Evolutionary conservation across 2,329 filamentous ascomycete genomes (phyloP).

Genomic region (Allantophomopsis lycopodina): DNA sequence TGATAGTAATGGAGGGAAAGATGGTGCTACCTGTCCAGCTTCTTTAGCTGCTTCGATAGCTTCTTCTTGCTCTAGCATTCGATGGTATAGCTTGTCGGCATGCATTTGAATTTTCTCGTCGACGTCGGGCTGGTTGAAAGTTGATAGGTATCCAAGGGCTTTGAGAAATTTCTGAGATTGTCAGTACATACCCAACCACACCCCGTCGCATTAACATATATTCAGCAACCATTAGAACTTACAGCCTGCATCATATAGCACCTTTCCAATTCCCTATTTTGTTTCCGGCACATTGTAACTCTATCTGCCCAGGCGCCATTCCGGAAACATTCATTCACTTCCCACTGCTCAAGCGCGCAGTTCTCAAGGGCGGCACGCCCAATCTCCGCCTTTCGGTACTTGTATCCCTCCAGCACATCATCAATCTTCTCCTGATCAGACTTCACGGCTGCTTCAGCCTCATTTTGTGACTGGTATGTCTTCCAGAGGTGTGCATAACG

Average conservation of each 20-base stretch:
- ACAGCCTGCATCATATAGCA: constrained; percentile 86
- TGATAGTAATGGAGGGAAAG: constrained; percentile 41
- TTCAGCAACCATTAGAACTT: constrained; percentile 14
- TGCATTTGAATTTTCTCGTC: constrained; percentile 94
- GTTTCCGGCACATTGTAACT: constrained; percentile 67
- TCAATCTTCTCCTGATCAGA: constrained; percentile 68
- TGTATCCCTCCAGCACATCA: constrained; percentile 72
- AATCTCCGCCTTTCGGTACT: constrained; percentile 66
- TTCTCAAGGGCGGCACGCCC: constrained; percentile 82
- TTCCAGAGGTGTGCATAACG: constrained; percentile 86
- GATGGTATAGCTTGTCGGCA: constrained; percentile 79
- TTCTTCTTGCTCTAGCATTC: constrained; percentile 72
- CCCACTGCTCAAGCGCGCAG: constrained; percentile 76
- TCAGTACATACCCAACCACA: not conserved
- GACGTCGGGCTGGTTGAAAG: constrained; percentile 47
- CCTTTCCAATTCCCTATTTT: constrained; percentile 66
- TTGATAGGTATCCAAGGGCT: constrained; percentile 73
- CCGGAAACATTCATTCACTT: constrained; percentile 71
- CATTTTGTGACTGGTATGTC: constrained; percentile 62
- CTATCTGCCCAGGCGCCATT: constrained; percentile 52
- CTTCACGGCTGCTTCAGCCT: constrained; percentile 56
- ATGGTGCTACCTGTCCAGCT: constrained; percentile 41
- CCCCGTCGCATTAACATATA: no score
- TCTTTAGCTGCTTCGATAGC: constrained; percentile 56
- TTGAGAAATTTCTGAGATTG: constrained; percentile 62